Evolutionary conservation across 805 yeast species (phyloP).

Genomic region (Schwanniomyces yamadae): DNA sequence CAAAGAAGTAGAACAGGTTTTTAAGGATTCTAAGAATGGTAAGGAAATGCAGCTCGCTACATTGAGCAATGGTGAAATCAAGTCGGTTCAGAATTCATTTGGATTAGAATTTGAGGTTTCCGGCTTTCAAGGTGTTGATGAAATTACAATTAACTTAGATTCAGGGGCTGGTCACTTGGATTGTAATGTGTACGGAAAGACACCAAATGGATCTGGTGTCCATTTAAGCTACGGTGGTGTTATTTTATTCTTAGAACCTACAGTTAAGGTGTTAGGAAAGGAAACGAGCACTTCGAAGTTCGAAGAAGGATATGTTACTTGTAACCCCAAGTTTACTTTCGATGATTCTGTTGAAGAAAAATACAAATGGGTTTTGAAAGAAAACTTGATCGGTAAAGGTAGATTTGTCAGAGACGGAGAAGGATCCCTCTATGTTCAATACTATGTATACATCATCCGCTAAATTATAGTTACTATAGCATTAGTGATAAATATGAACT

Average conservation of each 20-base stretch:
- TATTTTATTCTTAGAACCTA: conserved; percentile 34
- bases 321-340: conserved; percentile 45
- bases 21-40: conserved; percentile 14
- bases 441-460: conserved; percentile 42
- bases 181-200: conserved; percentile 49
- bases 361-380: conserved; percentile 49
- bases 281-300: conserved; percentile 30
- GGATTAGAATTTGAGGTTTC: conserved; percentile 31
- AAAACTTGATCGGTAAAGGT: conserved; percentile 58
- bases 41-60: conserved; percentile 20
- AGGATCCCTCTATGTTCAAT: conserved; percentile 53
- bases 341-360: conserved; percentile 44
- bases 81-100: conserved; percentile 28
- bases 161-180: conserved; percentile 37
- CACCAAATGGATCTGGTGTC: conserved; percentile 43
- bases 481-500: background rate
- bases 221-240: conserved; percentile 50
- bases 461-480: background rate
- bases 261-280: conserved; percentile 32
- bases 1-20: conserved; percentile 20
- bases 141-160: conserved; percentile 36
- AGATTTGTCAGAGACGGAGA: conserved; percentile 50
- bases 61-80: conserved; percentile 27
- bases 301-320: conserved; percentile 49
- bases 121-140: conserved; percentile 46